These are phyloP conservation scores for Paramarasmius palmivorus DNA, from an alignment of 1,284 basidiomycete genomes.

Conservation along the genomic window DNA sequence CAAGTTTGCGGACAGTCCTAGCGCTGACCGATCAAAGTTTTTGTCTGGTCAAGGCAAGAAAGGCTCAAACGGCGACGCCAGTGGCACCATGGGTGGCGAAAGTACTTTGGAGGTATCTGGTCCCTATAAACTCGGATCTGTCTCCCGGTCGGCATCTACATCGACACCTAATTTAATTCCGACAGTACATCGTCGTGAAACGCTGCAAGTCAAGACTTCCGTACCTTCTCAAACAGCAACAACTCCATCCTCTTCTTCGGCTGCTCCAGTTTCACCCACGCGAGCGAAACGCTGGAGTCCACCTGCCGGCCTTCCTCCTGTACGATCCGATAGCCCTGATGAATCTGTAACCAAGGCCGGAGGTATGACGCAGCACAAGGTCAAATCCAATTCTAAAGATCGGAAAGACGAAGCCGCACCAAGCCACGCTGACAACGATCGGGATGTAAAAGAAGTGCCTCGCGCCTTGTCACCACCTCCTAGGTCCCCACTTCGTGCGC, in stretches of 20 bases:
- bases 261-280: conserved; percentile 29
- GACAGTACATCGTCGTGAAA: conserved; percentile 24
- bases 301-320: conserved; percentile 49
- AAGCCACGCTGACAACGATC: conserved; percentile 18
- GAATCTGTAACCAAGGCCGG: conserved; percentile 25
- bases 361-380: conserved; percentile 16
- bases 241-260: conserved; percentile 16
- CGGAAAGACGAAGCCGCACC: conserved; percentile 1
- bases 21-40: conserved; percentile 41
- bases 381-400: conserved; percentile 11
- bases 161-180: conserved; percentile 62
- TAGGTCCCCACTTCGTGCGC: conserved; percentile 52
- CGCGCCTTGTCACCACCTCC: conserved; percentile 46
- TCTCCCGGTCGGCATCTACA: conserved; percentile 43
- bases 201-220: not conserved
- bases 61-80: not conserved
- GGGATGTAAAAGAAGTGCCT: conserved; percentile 33
- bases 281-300: conserved; percentile 52
- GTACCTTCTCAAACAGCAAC: not conserved
- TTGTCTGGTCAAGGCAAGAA: conserved; percentile 40
- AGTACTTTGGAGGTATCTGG: conserved; percentile 16
- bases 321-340: conserved; percentile 55
- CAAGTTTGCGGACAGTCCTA: conserved; percentile 55
- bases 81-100: not conserved
- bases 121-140: conserved; percentile 34